These are phyloP conservation scores for Xerocomellus amylosporus DNA, from an alignment of 768 basidiomycete species.

Conservation along the genomic window DNA sequence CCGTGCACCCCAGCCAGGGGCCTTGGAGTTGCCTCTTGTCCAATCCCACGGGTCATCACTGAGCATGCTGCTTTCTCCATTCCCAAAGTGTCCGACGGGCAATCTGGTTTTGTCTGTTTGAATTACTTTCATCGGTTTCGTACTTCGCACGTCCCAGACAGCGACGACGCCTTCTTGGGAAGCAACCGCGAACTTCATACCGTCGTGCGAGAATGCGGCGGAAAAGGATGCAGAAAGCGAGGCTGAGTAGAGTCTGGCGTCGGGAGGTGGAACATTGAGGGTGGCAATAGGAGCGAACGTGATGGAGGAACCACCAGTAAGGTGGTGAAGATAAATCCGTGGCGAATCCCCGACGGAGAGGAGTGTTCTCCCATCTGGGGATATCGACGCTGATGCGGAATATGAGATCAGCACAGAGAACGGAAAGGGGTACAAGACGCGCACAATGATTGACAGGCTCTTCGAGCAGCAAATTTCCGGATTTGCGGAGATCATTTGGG, in stretches of 20 bases:
- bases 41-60: constrained; percentile 69
- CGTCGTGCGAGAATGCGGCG: constrained; percentile 73
- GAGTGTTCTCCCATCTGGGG: constrained; percentile 82
- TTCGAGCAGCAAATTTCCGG: constrained; percentile 54
- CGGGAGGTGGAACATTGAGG: constrained; percentile 63
- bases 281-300: constrained; percentile 65
- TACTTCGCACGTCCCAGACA: constrained; percentile 80
- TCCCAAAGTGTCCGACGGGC: constrained; percentile 31
- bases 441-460: constrained; percentile 82
- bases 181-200: constrained; percentile 77
- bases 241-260: constrained; percentile 39
- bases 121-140: constrained; percentile 65
- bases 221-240: constrained; percentile 72
- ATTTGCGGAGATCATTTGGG: constrained; percentile 44
- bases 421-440: constrained; percentile 27
- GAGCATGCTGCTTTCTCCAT: constrained; percentile 50
- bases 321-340: constrained; percentile 77
- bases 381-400: constrained; percentile 67
- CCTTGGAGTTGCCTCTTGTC: constrained; percentile 52
- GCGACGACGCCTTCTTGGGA: constrained; percentile 79
- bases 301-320: constrained; percentile 61
- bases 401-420: constrained; percentile 9
- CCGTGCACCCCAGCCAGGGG: constrained; percentile 81
- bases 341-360: constrained; percentile 90
- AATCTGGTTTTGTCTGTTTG: constrained; percentile 47